phyloP scores from a whole-genome alignment of 106 monocot genomes.

The Iris macrosiphon region DNA sequence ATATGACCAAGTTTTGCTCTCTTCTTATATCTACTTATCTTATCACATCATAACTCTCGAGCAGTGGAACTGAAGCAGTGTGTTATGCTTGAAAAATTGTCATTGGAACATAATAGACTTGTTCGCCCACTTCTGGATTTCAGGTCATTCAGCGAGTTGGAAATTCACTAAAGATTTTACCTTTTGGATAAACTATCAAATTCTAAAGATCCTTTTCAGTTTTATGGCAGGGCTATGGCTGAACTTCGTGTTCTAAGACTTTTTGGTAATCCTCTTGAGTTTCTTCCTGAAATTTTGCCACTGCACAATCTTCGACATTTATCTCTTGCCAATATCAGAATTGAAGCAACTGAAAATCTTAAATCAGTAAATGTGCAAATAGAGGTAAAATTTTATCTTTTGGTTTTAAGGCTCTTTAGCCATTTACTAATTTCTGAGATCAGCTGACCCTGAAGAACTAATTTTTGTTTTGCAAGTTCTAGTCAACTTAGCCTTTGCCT shows the following conservation, averaged over 20 bases:
- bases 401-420: slow-evolving; percentile 12
- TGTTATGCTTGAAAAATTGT: slow-evolving; percentile 76
- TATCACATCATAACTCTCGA: neutral
- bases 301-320: slow-evolving; percentile 77
- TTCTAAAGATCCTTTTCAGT: slow-evolving; percentile 48
- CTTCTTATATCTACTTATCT: too few species aligned
- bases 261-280: slow-evolving; percentile 98
- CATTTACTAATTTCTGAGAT: slow-evolving; percentile 70
- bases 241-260: slow-evolving; percentile 80
- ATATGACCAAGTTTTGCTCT: too few species aligned
- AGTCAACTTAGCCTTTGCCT: slow-evolving; percentile 76
- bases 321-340: slow-evolving; percentile 95
- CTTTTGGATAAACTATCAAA: slow-evolving; percentile 11
- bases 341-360: slow-evolving; percentile 85
- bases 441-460: slow-evolving; percentile 61
- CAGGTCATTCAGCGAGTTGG: slow-evolving; percentile 62
- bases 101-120: slow-evolving; percentile 91
- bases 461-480: slow-evolving; percentile 87
- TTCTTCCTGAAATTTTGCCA: slow-evolving; percentile 97
- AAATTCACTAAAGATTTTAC: too few species aligned
- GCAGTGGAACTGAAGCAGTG: slow-evolving; percentile 93
- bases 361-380: slow-evolving; percentile 81
- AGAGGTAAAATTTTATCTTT: slow-evolving; percentile 47
- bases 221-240: slow-evolving; percentile 82
- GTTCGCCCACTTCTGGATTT: slow-evolving; percentile 97